Base-by-base conservation (phyloP, 1,284 basidiomycete genomes). In the Inonotus hispidus region DNA sequence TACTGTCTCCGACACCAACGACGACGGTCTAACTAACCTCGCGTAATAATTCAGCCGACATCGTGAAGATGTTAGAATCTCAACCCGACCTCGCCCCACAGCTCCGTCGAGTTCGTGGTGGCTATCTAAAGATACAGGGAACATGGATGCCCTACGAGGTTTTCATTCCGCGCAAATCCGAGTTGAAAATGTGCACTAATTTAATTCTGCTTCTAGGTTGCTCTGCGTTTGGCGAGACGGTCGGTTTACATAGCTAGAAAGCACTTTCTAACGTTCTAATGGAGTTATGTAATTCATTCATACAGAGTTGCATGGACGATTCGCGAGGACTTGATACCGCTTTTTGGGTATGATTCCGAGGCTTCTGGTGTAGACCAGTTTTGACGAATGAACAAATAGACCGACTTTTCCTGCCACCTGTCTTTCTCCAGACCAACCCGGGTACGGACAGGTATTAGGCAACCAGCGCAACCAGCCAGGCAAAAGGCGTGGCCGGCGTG, bases 101-200 rank as follows among this genome's bases (percentile, higher is more conserved):
- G 66, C 84, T 93, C 67, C 84, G 91, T 61, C 82, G 90, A 64
- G 90, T 93, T 23, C 82, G 90, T 58, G 91, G 91, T 61, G 91
- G 91, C 43, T 92, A 92, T 74, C 81, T 92, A 61, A 92, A 93
- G 75, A 93, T 93, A 56, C 90, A 93, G 70, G 90, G 90, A 54
- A 92, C 90, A 45, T 92, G 90, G 90, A 91, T 92, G 87, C 90
- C 90, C 27, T 92, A 89, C 71, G 89, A 92, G 78, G 88, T 88
- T 53, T 63, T 35, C 58, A 43, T 29, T 54, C 56, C 56, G 64
- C 65, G 3, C 45, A 58, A 45, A 25, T 47, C 46, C 32, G 56
- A 25, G 39, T 39, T 27, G 45, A 57, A 52, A 54, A 29, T 32
- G 27, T 41, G 47, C 56, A 60, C 57, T 60, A 58, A 23, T 57